Evolutionary conservation across 176 grass and related monocot genomes (phyloP).

Genomic region (Eremochloa ophiuroides): DNA sequence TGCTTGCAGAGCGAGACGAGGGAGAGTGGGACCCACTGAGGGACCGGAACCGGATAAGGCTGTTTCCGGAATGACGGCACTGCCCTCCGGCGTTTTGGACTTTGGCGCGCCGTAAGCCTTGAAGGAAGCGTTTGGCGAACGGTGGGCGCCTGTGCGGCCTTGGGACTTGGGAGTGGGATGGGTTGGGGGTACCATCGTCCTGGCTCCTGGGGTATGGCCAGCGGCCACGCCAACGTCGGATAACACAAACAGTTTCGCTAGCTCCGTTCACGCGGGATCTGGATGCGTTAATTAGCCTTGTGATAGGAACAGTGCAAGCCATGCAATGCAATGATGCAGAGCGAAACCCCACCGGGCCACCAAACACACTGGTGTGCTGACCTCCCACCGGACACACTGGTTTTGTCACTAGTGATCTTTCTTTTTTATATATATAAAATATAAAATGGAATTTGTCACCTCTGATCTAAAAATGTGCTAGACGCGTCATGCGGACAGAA

Average conservation of each 20-base stretch:
- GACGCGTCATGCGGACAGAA: neutral
- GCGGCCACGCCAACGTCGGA: no score
- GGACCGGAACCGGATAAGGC: constrained; percentile 41
- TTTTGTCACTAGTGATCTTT: neutral
- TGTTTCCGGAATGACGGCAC: constrained; percentile 5
- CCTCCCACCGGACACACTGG: constrained; percentile 5
- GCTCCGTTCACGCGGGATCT: neutral
- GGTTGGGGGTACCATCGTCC: neutral
- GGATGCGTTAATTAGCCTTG: neutral
- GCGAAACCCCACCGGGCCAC: neutral
- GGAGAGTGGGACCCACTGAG: no score
- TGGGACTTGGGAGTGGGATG: neutral
- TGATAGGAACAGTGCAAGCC: neutral
- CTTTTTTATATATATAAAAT: no score
- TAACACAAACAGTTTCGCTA: no score
- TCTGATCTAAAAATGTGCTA: neutral
- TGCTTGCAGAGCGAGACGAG: no score
- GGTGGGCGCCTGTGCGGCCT: neutral
- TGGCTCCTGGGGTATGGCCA: neutral
- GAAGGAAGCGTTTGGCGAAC: neutral
- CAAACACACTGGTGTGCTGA: neutral
- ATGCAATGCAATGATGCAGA: neutral
- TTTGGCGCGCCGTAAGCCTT: neutral
- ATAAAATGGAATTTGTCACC: neutral
- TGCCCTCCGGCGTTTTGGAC: constrained; percentile 17